These are phyloP conservation scores for Sambucus nigra DNA, from an alignment of 129 eudicot genomes.

Conservation along the genomic window DNA sequence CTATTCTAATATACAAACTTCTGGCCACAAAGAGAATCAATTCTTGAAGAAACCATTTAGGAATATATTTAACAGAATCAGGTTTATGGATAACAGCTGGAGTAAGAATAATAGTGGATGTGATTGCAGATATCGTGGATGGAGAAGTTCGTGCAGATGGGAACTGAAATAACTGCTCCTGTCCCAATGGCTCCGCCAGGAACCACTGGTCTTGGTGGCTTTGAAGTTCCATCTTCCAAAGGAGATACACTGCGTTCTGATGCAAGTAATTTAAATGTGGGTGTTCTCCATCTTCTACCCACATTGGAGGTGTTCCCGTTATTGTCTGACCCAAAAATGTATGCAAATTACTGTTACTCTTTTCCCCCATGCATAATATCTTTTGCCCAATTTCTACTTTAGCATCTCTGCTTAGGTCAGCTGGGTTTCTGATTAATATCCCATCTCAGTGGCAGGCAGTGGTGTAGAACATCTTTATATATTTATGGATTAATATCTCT, in stretches of 20 bases:
- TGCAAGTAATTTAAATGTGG: slow-evolving; percentile 87
- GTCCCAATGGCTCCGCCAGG: slow-evolving; percentile 85
- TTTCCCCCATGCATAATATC: background rate
- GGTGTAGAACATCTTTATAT: background rate
- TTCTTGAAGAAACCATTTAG: slow-evolving; percentile 3
- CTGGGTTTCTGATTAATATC: background rate
- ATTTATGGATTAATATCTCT: background rate
- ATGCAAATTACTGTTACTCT: slow-evolving; percentile 8
- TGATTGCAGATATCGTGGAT: slow-evolving; percentile 94
- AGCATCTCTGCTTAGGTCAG: background rate
- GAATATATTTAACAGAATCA: background rate
- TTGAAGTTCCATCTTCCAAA: slow-evolving; percentile 88
- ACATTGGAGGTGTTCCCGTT: slow-evolving; percentile 88
- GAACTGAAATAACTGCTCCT: slow-evolving; percentile 94
- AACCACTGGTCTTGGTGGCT: slow-evolving; percentile 98
- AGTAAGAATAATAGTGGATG: slow-evolving; percentile 3
- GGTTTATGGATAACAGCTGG: background rate
- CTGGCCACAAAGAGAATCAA: background rate
- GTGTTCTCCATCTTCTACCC: slow-evolving; percentile 91
- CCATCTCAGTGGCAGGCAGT: background rate
- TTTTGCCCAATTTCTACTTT: background rate
- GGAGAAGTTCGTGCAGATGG: slow-evolving; percentile 89
- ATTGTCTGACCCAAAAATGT: slow-evolving; percentile 83
- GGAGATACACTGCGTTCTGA: slow-evolving; percentile 73
- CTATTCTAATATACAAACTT: background rate